Evolutionary conservation across 2,329 filamentous ascomycete species (phyloP), one percentile per base, ranked within the genome.

Genomic region (Macrophomina tecta): DNA sequence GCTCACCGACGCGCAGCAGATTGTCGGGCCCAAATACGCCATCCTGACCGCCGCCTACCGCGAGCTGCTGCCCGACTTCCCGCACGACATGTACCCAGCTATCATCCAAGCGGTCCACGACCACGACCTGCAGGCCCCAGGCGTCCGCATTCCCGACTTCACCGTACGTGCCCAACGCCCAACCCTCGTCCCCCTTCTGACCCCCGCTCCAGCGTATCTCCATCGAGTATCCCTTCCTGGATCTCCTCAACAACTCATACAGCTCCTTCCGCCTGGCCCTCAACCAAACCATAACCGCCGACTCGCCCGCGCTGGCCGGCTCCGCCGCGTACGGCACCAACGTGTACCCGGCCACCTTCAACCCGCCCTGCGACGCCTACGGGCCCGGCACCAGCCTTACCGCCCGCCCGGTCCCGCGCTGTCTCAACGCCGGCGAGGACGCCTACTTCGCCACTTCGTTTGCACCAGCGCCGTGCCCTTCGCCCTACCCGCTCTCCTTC

Each of bases 161-260:
- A 78, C 81, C 30, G 83, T 85, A 74, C 71, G 82, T 69, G 36
- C 23, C 51, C 7, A 67, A n/a, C 51, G 9, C 38, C 68, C 69
- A 36, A 16, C 4, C 6, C 45, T 28, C 18, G 8, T 32, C 4
- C 23, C 34, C 7, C 4, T 63, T 65, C 70, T 73, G 65, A 75
- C 70, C 34, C 28, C 52, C 52, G 23, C 23, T 2, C 12, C 64
- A 86, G 85, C 82, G 82, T 42, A 76, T 82, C 18, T 81, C 82
- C 8, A 81, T 86, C 68, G 82, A 84, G 69, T 87, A 86, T 66
- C 86, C 86, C 0, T 88, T 87, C 72, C 68, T 87, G 45, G 85
- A 87, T 70, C 72, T 85, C 5, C 75, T 86, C 2, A 78, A 79
- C 60, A 84, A 87, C 73, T 82, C 82, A 38, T 75, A 80, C 68